Evolutionary conservation across 805 yeast genomes (phyloP).

Genomic region (Maudiozyma saulgeensis): DNA sequence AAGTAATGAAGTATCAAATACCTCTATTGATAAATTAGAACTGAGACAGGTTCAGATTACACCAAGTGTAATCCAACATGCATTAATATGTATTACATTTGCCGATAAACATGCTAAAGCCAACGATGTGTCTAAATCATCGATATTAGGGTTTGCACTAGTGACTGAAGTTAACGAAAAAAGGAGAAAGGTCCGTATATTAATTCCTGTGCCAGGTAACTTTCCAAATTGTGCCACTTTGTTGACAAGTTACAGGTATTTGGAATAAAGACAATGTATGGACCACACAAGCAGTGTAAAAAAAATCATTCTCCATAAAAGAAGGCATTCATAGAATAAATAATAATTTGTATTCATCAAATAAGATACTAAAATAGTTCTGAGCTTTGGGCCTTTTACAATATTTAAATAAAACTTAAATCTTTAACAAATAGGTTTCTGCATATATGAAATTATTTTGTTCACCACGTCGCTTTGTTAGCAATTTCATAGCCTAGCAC

Average conservation of each 20-base stretch:
- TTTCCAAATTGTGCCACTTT: conserved; percentile 68
- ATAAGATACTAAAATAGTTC: too few species aligned
- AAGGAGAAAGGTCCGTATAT: conserved; percentile 54
- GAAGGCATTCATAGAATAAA: too few species aligned
- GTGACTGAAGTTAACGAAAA: conserved; percentile 63
- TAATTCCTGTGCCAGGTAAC: conserved; percentile 82
- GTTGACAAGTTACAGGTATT: conserved; percentile 70
- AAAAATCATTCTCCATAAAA: too few species aligned
- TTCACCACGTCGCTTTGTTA: too few species aligned
- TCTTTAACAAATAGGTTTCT: too few species aligned
- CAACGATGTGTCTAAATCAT: conserved; percentile 41
- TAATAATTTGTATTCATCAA: too few species aligned
- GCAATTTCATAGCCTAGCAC: too few species aligned
- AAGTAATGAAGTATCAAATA: conserved; percentile 1
- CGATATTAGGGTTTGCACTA: conserved; percentile 73
- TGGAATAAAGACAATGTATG: conserved; percentile 41
- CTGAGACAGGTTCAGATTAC: conserved; percentile 35
- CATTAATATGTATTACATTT: conserved; percentile 57
- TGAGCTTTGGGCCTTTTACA: too few species aligned
- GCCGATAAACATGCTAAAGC: conserved; percentile 39
- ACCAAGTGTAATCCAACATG: conserved; percentile 56
- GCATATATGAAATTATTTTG: too few species aligned
- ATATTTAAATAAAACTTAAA: too few species aligned
- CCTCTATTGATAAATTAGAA: conserved; percentile 21
- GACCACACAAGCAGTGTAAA: too few species aligned